These are phyloP conservation scores for Eucalyptus urophylla DNA, from an alignment of 345 rosid genomes.

Conservation along the genomic window DNA sequence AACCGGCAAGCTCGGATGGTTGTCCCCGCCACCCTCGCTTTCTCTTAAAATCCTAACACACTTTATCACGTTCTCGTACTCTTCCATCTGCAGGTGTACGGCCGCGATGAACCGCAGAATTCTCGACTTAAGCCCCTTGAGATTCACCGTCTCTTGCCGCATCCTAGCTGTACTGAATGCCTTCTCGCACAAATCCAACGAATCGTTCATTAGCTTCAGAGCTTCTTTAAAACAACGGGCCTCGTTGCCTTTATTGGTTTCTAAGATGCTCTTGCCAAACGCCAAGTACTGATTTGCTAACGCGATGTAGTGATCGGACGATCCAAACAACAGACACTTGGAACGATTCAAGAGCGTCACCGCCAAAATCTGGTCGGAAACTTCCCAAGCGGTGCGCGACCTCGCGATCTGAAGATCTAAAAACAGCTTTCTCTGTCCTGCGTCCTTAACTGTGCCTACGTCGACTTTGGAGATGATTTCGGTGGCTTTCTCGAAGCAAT, in stretches of 20 bases:
- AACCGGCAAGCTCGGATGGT: constrained; percentile 87
- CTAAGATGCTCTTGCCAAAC: constrained; percentile 47
- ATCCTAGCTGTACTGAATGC: constrained; percentile 45
- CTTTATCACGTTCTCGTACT: constrained; percentile 75
- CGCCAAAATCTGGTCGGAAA: constrained; percentile 61
- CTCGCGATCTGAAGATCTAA: constrained; percentile 78
- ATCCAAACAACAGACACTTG: constrained; percentile 53
- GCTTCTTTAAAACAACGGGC: constrained; percentile 36
- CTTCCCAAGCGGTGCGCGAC: constrained; percentile 83
- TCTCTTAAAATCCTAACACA: constrained; percentile 85
- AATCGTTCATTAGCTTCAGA: constrained; percentile 73
- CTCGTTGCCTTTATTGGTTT: constrained; percentile 28
- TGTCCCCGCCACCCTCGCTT: constrained; percentile 39
- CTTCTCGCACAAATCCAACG: constrained; percentile 73
- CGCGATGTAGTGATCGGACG: constrained; percentile 47
- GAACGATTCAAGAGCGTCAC: constrained; percentile 61
- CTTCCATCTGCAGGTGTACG: constrained; percentile 76
- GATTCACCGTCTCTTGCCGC: constrained; percentile 44
- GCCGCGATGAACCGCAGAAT: constrained; percentile 87
- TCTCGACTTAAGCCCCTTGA: constrained; percentile 42
- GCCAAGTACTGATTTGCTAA: constrained; percentile 59
- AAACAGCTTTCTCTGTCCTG: constrained; percentile 54
- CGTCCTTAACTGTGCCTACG: constrained; percentile 27
- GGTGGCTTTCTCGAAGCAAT: constrained; percentile 81
- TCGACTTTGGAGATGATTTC: constrained; percentile 61